Base-by-base conservation (phyloP, 2,329 filamentous ascomycete genomes). In the Tympanopsis confertula region DNA sequence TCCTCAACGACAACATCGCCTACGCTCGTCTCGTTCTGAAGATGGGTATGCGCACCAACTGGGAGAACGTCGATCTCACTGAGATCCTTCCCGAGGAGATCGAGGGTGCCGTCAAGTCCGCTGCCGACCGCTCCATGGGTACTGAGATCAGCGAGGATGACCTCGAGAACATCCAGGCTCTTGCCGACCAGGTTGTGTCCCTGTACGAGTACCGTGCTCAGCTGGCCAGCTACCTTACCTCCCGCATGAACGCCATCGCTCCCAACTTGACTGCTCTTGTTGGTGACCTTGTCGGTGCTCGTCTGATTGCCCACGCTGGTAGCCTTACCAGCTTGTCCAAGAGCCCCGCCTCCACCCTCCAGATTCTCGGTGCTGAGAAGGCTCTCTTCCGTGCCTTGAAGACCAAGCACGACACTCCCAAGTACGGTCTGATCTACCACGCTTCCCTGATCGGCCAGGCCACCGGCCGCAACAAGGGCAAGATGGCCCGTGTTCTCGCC, bases 351-450 rank as follows among this genome's bases (percentile, higher is more conserved):
- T 91, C 84, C 53, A 98, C 91, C 45, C 86, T 98, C 48, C 91
- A 98, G 71, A 95, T 98, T 54, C 78, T 96, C 40, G 91, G 91
- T 69, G 91, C 91, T 42, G 91, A 98, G 69, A 98, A 98, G 74
- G 91, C 91, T 5, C 78, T 98, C 33, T 98, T 98, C 81, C 81
- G 91, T 54, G 91, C 91, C 15, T 72, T 98, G 45, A 98, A 98
- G 77, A 98, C 91, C 36, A 96, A 98, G 74, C 89, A 96, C 62
- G 87, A 95, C 56, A 98, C 91, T 28, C 91, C 91, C 56, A 98
- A 96, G 65, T 98, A 96, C 54, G 91, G 91, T 73, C 73, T 94
- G 46, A 86, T 93, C 58, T 93, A 91, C 66, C 84, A 94, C 62
- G 83, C 85, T 36, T 91, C 86, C 19, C 75, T 98, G 35, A 93